Evolutionary conservation across 768 basidiomycete species (phyloP).

Genomic region (Suillus subaureus): DNA sequence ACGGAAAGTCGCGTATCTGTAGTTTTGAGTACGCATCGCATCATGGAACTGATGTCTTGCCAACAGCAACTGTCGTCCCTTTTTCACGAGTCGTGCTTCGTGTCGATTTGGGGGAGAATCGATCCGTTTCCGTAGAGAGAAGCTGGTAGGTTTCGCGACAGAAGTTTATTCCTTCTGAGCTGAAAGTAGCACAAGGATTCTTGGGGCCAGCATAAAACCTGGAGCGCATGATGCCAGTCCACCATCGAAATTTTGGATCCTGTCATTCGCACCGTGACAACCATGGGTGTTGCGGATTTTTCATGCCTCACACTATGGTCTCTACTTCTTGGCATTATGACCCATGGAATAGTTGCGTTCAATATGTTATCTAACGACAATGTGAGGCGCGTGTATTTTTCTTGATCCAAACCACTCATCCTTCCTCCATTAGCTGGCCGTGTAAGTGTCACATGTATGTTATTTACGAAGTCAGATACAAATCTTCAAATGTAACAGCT

Average conservation of each 20-base stretch:
- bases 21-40: not conserved
- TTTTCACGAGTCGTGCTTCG: not conserved
- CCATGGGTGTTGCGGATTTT: not conserved
- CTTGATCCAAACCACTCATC: not conserved
- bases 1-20: not conserved
- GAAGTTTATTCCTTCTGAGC: not conserved
- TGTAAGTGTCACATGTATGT: constrained; percentile 17
- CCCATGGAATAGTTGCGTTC: constrained; percentile 16
- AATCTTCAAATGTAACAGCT: constrained; percentile 18
- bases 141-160: not conserved
- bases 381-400: constrained; percentile 15
- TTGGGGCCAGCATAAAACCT: not conserved
- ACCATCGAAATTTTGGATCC: not conserved
- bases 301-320: not conserved
- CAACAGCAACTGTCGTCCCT: constrained; percentile 1
- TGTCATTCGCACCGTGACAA: not conserved
- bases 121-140: not conserved
- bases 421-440: constrained; percentile 21
- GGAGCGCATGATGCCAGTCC: not conserved
- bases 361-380: constrained; percentile 28
- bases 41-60: not conserved
- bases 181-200: not conserved
- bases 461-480: not conserved
- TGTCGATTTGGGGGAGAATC: not conserved
- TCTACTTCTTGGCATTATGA: not conserved